Percentiles rank a stretch among this genome's conserved stretches.
phyloP scores from a whole-genome alignment of 2,329 filamentous ascomycete species.

The Aspergillus clavatus region DNA sequence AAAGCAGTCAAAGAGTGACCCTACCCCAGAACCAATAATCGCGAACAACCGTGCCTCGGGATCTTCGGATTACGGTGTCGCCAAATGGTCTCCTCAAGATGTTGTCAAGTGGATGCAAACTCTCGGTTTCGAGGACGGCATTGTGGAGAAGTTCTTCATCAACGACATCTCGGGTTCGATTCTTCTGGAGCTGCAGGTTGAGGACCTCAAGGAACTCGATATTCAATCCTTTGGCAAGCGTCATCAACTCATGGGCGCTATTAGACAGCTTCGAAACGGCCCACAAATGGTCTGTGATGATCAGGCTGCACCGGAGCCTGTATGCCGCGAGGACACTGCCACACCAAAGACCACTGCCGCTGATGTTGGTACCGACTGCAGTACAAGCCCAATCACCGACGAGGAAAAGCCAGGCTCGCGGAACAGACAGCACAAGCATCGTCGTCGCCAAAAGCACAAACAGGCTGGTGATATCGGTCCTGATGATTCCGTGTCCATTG shows the following conservation, averaged over 20 bases:
- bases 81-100: constrained; percentile 21
- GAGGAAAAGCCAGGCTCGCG: constrained; percentile 7
- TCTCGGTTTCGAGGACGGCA: constrained; percentile 68
- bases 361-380: constrained; percentile 11
- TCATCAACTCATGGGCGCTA: constrained; percentile 52
- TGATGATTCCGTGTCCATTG: constrained; percentile 80
- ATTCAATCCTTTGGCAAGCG: constrained; percentile 61
- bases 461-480: constrained; percentile 82
- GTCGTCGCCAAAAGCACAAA: constrained; percentile 77
- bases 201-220: constrained; percentile 64
- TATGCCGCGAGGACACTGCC: constrained; percentile 7
- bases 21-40: neutral
- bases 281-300: constrained; percentile 1
- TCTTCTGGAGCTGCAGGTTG: constrained; percentile 83
- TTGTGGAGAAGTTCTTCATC: constrained; percentile 78
- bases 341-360: constrained; percentile 12
- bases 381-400: constrained; percentile 6
- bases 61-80: neutral
- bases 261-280: neutral
- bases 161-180: constrained; percentile 91
- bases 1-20: neutral
- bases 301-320: constrained; percentile 4
- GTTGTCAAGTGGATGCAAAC: constrained; percentile 66
- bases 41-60: too few species aligned
- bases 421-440: neutral